These are phyloP conservation scores for Ceratopteris richardii DNA, from an alignment of 75 land plant genomes.

Conservation along the genomic window DNA sequence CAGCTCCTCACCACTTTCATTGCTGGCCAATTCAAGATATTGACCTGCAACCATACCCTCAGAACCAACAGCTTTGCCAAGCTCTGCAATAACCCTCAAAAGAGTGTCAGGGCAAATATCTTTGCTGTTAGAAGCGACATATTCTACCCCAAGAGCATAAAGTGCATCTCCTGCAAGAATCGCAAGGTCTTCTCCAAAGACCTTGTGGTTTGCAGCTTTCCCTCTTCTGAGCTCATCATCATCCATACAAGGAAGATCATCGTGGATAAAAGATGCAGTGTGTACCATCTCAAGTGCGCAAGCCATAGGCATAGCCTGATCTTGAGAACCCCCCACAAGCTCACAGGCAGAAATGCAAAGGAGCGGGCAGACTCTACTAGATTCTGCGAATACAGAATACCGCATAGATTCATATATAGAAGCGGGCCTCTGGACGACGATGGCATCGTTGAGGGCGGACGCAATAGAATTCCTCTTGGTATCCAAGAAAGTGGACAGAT, in stretches of 20 bases:
- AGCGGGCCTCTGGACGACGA: constrained; percentile 48
- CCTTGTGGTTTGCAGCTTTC: constrained; percentile 47
- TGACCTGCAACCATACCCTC: constrained; percentile 69
- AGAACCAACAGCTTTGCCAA: constrained; percentile 68
- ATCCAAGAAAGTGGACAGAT: constrained; percentile 47
- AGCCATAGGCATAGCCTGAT: constrained; percentile 58
- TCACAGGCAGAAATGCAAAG: constrained; percentile 84
- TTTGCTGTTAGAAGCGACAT: constrained; percentile 34
- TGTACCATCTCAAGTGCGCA: constrained; percentile 76
- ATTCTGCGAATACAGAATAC: constrained; percentile 49
- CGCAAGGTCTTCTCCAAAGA: constrained; percentile 62
- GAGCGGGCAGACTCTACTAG: constrained; percentile 54
- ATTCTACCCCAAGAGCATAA: constrained; percentile 50
- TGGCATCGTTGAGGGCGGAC: constrained; percentile 43
- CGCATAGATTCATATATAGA: constrained; percentile 63
- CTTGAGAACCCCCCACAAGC: constrained; percentile 46
- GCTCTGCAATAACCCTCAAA: constrained; percentile 41
- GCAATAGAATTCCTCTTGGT: constrained; percentile 32
- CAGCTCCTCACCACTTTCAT: constrained; percentile 5
- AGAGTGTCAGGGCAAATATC: constrained; percentile 30
- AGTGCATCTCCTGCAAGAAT: constrained; percentile 74
- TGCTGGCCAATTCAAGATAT: constrained; percentile 34
- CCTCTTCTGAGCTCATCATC: constrained; percentile 49
- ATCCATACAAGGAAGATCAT: constrained; percentile 83
- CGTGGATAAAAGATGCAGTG: constrained; percentile 60